Evolutionary conservation across 2,329 filamentous ascomycete genomes (phyloP), one percentile per base, ranked within the genome.

Genomic region (Talaromyces sp.): DNA sequence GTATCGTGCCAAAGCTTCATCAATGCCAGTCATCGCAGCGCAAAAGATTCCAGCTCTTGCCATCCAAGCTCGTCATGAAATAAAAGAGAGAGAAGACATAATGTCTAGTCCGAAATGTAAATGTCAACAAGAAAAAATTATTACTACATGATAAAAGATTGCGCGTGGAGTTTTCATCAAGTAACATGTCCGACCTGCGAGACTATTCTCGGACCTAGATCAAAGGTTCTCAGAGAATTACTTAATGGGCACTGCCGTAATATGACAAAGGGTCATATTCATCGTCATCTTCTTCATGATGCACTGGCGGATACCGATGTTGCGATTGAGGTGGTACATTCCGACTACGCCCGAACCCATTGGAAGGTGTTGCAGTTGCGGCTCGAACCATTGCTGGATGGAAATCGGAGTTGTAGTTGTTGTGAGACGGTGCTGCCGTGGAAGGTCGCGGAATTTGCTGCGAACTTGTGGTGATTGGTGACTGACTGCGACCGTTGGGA

Each of bases 201-300:
- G 39, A 54, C 39, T 45, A 15, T 36, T 45, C 39, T 21, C 39
- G 19, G 9, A 54, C 52, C 10, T 25, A 15, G 25, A 36, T 43
- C 28, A 45, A 53, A 45, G 39, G 39, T 45, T 35, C 5, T 2
- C 7, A 31, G 17, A 36, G 33, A 56, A 50, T 6, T 25, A 48
- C 35, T 21, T 41, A 56, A 45, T 28, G 8, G 22, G 54, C 9
- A 17, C 54, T 50, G 33, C 58, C 55, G 28, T 60, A 60, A 37
- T 60, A 60, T 39, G 58, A 57, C 50, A 60, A 25, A 22, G 58
- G 58, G 25, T 60, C 58, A 28, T 60, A 60, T 22, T 60, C 58
- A 4, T 60, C 53, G 9, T 60, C 58, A 17, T 60, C 54, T 15
- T 56, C 53, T n/a, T 60, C 53, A 35, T 55, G 21, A 3, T 53